Evolutionary conservation across 768 basidiomycete genomes (phyloP), one percentile per base, ranked within the genome.

Genomic region (Leccinum broughii): DNA sequence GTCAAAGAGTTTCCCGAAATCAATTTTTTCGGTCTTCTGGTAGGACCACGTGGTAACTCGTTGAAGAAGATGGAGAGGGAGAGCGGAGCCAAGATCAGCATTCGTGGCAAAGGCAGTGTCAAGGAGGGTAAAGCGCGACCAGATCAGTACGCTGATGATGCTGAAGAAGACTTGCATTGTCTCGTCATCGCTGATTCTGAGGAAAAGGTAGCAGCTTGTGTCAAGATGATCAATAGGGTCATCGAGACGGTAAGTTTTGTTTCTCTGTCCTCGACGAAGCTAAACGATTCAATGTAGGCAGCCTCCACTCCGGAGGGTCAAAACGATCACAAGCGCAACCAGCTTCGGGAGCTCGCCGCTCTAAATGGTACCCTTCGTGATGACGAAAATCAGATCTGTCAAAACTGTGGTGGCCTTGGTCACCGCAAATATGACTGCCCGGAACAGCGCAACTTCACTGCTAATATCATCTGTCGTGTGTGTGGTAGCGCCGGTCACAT

Each of bases 1-100:
- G 95, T 98, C 73, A 98, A 99, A 75, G 97, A 99, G 77, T 99
- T 99, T 68, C 97, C 97, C 2, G 96, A 98, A 77, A 98, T 99
- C 81, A 99, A 99, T 74, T 99, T 98, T 79, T 98, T 99, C 69
- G 97, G 97, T 67, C 81, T 99, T 62, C 85, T 99, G 62, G 96
- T 99, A 64, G 97, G 97, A 41, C 97, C 97, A 70, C 91, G 97
- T 70, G 97, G 97, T 51, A 98, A 99, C 74, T 95, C 95, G 79
- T 78, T 98, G 83, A 99, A 99, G 84, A 95, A 94, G 77, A 99
- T 99, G 97, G 97, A 99, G 76, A 83, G 92, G 59, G 93, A 98
- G 69, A 93, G 91, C 70, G 97, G 97, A 35, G 97, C 97, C 6
- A 98, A 98, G 77, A 99, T 99, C 69, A 93, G 91, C 67, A 99